Evolutionary conservation across 108 stramenopile species (phyloP).

Genomic region (Bacterosira constricta): DNA sequence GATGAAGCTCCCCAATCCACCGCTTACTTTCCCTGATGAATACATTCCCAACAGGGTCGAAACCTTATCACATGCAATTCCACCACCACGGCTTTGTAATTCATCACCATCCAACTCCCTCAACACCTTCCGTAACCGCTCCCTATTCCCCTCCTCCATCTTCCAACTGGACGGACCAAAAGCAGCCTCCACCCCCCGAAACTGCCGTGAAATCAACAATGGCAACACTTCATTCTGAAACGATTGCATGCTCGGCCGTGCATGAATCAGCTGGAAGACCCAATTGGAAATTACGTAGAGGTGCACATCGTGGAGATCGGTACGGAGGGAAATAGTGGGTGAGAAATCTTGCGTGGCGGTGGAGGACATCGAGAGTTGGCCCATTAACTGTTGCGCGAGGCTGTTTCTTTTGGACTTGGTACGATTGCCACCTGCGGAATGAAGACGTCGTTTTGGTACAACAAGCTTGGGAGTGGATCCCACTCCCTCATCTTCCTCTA

Average conservation of each 20-base stretch:
- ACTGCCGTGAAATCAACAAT: conserved; percentile 75
- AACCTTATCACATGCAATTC: conserved; percentile 5
- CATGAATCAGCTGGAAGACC: conserved; percentile 65
- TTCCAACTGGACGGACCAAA: conserved; percentile 58
- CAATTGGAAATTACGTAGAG: conserved; percentile 83
- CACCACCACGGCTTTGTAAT: too few relatives aligned
- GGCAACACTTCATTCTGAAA: conserved; percentile 75
- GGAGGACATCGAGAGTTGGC: conserved; percentile 13
- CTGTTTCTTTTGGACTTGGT: too few relatives aligned
- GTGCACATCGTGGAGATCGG: conserved; percentile 73
- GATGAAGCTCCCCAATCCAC: conserved; percentile 19
- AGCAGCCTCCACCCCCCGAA: conserved; percentile 65
- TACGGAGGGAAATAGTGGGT: conserved; percentile 40
- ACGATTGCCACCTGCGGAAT: conserved; percentile 19
- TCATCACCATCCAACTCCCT: conserved; percentile 24
- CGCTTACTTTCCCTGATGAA: conserved; percentile 15
- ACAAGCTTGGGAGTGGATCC: conserved; percentile 76
- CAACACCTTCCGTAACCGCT: conserved; percentile 19
- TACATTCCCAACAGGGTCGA: conserved; percentile 22
- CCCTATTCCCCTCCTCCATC: conserved; percentile 26
- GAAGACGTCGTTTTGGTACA: conserved; percentile 63
- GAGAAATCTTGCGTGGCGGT: conserved; percentile 31
- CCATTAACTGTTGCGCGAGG: neutral
- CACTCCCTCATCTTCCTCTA: conserved; percentile 77
- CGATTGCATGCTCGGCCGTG: conserved; percentile 47